A percentile compares a stretch with the other conserved stretches of the same genome.
These are phyloP conservation scores for Groenewaldozyma auringiensis DNA, from an alignment of 1,139 yeast genomes.

Conservation along the genomic window DNA sequence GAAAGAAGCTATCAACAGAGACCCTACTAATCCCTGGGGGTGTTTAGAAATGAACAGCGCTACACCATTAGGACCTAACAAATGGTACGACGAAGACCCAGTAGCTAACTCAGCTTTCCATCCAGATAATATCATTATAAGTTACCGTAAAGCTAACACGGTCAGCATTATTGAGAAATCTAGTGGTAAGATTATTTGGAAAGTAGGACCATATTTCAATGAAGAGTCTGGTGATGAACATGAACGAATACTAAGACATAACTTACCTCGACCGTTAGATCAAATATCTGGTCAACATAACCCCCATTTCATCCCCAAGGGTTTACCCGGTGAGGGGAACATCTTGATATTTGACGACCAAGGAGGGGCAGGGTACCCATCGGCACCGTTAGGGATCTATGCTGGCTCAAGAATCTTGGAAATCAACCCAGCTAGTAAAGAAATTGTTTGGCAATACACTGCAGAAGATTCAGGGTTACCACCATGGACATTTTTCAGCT, in stretches of 20 bases:
- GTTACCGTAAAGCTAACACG: background rate
- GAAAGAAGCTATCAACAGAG: background rate
- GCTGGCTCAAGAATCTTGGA: background rate
- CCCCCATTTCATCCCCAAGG: background rate
- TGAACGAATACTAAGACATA: background rate
- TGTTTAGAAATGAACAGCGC: background rate
- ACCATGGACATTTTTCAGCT: background rate
- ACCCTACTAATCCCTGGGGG: background rate
- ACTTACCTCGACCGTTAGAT: background rate
- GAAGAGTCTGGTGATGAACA: background rate
- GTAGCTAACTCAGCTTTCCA: background rate
- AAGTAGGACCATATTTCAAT: background rate
- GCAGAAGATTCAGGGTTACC: background rate
- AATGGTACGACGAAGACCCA: constrained; percentile 1
- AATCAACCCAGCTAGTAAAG: background rate
- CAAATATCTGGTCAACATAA: background rate
- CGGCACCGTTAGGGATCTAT: background rate
- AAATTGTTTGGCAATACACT: background rate
- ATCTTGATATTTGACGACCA: background rate
- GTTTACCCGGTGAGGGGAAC: background rate
- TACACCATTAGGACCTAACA: background rate
- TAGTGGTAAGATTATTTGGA: background rate
- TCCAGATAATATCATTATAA: constrained; percentile 1
- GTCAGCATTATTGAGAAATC: background rate
- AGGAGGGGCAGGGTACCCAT: background rate